These are phyloP conservation scores for Backusella mclennaniae DNA, from an alignment of 192 early-diverging fungal species.

Conservation along the genomic window DNA sequence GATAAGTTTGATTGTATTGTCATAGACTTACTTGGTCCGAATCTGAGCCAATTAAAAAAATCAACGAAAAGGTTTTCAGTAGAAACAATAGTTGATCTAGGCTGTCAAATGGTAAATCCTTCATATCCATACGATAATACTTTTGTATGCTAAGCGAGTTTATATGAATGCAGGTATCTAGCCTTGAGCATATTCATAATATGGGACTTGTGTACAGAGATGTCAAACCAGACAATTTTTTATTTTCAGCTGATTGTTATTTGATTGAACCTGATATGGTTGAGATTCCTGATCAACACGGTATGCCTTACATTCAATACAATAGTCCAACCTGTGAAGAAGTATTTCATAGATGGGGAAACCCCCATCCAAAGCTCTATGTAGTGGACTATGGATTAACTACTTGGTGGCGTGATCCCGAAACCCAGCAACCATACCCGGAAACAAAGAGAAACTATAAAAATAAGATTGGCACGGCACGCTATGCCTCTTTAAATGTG, in stretches of 20 bases:
- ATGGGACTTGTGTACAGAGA: slow-evolving; percentile 63
- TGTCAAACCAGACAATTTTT: slow-evolving; percentile 80
- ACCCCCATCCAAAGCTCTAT: slow-evolving; percentile 42
- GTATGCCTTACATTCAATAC: slow-evolving; percentile 3
- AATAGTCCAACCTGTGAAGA: slow-evolving; percentile 18
- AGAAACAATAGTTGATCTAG: slow-evolving; percentile 46
- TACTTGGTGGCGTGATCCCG: slow-evolving; percentile 41
- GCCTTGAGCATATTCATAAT: slow-evolving; percentile 36
- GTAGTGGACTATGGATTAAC: slow-evolving; percentile 57
- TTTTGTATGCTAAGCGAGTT: not conserved
- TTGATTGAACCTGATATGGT: slow-evolving; percentile 23
- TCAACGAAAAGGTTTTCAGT: slow-evolving; percentile 42
- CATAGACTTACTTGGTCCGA: slow-evolving; percentile 58
- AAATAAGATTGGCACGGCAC: slow-evolving; percentile 73
- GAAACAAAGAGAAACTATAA: slow-evolving; percentile 36
- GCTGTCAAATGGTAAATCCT: slow-evolving; percentile 50
- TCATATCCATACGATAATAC: not conserved
- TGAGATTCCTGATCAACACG: slow-evolving; percentile 13
- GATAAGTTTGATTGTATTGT: slow-evolving; percentile 48
- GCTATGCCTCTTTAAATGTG: slow-evolving; percentile 83
- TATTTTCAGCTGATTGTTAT: slow-evolving; percentile 40
- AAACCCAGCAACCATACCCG: slow-evolving; percentile 42
- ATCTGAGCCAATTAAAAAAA: slow-evolving; percentile 45
- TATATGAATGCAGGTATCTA: slow-evolving; percentile 21
- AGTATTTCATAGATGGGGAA: slow-evolving; percentile 21